Percentiles rank a stretch among this genome's conserved stretches.
These are phyloP conservation scores for Macadamia integrifolia DNA, from an alignment of 164 flowering plant species.

Conservation along the genomic window DNA sequence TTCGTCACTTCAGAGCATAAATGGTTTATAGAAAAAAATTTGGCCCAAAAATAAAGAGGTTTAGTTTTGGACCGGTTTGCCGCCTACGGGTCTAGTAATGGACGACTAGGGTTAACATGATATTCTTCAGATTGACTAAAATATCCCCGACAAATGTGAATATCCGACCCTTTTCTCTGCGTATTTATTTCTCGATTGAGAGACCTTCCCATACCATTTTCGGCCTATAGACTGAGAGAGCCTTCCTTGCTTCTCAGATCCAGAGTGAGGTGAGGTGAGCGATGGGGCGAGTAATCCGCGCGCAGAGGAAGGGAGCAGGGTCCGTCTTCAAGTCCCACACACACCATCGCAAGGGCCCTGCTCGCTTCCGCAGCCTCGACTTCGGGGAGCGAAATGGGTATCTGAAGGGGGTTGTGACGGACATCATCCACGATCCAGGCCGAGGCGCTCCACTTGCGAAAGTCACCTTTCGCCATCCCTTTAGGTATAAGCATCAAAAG, in stretches of 20 bases:
- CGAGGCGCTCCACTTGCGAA: constrained; percentile 61
- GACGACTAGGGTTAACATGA: no score
- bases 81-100: no score
- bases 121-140: no score
- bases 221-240: neutral
- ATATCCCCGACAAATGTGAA: no score
- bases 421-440: constrained; percentile 63
- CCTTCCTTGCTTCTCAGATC: neutral
- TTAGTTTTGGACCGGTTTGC: no score
- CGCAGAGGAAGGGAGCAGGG: constrained; percentile 66
- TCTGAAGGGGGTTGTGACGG: constrained; percentile 53
- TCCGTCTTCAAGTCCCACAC: constrained; percentile 60
- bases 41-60: no score
- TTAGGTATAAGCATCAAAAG: constrained; percentile 57
- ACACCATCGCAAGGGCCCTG: constrained; percentile 68
- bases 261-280: neutral
- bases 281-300: constrained; percentile 60
- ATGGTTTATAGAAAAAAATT: no score
- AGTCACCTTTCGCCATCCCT: constrained; percentile 60
- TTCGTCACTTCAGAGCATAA: no score
- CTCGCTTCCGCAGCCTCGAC: constrained; percentile 49
- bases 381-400: constrained; percentile 67
- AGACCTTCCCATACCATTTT: no score
- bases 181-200: no score
- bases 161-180: no score